Base-by-base conservation (phyloP, 352 stramenopile species). In the Thraustochytrium sp. region DNA sequence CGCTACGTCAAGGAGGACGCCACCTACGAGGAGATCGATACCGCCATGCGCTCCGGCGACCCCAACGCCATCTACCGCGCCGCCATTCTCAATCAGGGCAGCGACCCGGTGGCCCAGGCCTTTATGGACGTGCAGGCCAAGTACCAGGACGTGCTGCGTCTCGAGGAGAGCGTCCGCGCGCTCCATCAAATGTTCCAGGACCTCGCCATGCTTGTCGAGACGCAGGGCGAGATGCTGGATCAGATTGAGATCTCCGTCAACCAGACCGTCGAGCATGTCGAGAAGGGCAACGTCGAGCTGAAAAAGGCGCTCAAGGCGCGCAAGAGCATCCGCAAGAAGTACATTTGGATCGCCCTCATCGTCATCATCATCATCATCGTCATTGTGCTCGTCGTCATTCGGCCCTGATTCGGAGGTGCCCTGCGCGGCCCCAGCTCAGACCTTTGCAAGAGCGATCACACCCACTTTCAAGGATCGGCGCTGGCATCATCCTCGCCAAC, bases 161-260 rank as follows among this genome's bases (percentile, higher is more conserved):
- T 99, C 23, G 96, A 99, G 87, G 91, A 96, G 77, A 97, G 90
- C 84, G 96, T 99, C 34, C 92, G 95, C 1, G 96, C 99, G 85
- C 89, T 99, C 34, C 94, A 99, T 87, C 96, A 99, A 91, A 99
- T 99, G 96, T 99, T 99, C 87, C 89, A 98, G 59, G 97, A 99
- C 88, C 92, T 99, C 88, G 96, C 96, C 13, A 87, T 99, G 26
- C 87, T 99, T 11, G 97, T 98, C 11, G 96, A 99, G 84, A 94
- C 98, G 87, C 88, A 91, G 76, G 96, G 96, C 61, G 97, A 99
- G 85, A 90, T 99, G 87, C 89, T 99, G 21, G 95, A 99, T 87
- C 94, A 99, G 82, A 99, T 99, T 86, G 96, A 99, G 86, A 95
- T 95, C 86, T 94, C 99, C 87, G 91, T 97, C 34, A 92, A 91